Evolutionary conservation across 2,329 filamentous ascomycete genomes (phyloP).

Genomic region (Xylaria digitata): DNA sequence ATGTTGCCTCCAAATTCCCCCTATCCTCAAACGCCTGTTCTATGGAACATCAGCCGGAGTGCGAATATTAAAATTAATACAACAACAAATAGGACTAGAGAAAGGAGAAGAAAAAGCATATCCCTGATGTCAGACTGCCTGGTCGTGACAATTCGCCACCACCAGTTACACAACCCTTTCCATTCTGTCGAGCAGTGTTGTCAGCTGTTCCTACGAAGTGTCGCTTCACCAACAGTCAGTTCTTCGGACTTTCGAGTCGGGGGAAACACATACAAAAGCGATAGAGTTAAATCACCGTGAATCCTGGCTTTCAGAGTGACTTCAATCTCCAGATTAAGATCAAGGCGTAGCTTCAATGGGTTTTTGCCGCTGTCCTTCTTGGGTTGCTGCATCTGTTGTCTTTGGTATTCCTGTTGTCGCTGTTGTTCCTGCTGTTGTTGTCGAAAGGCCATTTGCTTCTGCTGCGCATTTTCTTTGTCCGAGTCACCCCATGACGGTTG

Average conservation of each 20-base stretch:
- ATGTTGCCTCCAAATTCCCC: not conserved
- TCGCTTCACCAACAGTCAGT: conserved; percentile 30
- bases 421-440: conserved; percentile 41
- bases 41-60: no score
- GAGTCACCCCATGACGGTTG: conserved; percentile 47
- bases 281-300: conserved; percentile 79
- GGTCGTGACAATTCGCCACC: not conserved
- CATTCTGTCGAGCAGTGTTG: not conserved
- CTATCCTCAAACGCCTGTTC: conserved; percentile 8
- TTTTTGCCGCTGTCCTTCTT: conserved; percentile 54
- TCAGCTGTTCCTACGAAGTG: conserved; percentile 25
- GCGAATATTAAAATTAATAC: conserved; percentile 10
- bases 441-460: conserved; percentile 48
- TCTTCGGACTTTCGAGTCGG: not conserved
- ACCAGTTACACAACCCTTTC: not conserved
- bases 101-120: not conserved
- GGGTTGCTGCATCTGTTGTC: conserved; percentile 45
- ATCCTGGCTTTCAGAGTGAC: conserved; percentile 88
- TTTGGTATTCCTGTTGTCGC: conserved; percentile 43
- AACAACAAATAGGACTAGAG: not conserved
- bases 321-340: conserved; percentile 85
- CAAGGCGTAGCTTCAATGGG: conserved; percentile 77
- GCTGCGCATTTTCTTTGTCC: conserved; percentile 45
- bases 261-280: conserved; percentile 39
- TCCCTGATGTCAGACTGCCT: not conserved